phyloP scores from a whole-genome alignment of 1,284 basidiomycete genomes.

The Ustilago shanxiensis region DNA sequence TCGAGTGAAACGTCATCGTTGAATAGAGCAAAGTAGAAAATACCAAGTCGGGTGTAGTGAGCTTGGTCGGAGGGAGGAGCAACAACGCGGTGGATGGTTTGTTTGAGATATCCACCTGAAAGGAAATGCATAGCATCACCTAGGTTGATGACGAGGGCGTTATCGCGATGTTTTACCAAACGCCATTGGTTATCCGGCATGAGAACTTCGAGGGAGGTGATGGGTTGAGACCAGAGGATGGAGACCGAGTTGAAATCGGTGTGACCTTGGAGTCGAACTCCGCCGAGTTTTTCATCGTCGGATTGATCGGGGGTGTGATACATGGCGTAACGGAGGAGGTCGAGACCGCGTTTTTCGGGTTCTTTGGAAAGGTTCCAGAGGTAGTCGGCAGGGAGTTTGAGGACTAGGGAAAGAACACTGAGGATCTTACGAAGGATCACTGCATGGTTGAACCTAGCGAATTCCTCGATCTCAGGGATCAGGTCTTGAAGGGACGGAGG shows the following conservation, averaged over 20 bases:
- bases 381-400: slow-evolving; percentile 71
- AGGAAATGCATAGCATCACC: slow-evolving; percentile 68
- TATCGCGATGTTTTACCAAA: slow-evolving; percentile 70
- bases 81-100: slow-evolving; percentile 71
- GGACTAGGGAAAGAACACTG: slow-evolving; percentile 71
- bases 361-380: slow-evolving; percentile 71
- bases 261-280: slow-evolving; percentile 72
- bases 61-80: slow-evolving; percentile 71
- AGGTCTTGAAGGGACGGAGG: slow-evolving; percentile 57
- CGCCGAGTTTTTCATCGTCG: slow-evolving; percentile 69
- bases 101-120: slow-evolving; percentile 67
- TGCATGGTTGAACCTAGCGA: slow-evolving; percentile 69
- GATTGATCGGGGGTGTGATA: slow-evolving; percentile 70
- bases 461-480: slow-evolving; percentile 70
- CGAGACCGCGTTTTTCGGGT: slow-evolving; percentile 70
- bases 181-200: slow-evolving; percentile 71
- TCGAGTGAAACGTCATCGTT: slow-evolving; percentile 69
- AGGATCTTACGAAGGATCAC: slow-evolving; percentile 71
- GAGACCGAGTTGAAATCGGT: slow-evolving; percentile 72
- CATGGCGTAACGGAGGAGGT: slow-evolving; percentile 71
- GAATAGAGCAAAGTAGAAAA: slow-evolving; percentile 72
- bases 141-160: slow-evolving; percentile 67
- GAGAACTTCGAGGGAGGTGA: slow-evolving; percentile 72
- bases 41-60: slow-evolving; percentile 69
- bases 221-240: slow-evolving; percentile 71